Percentiles rank a stretch among this genome's conserved stretches.
phyloP scores from a whole-genome alignment of 2,329 filamentous ascomycete species.

The Gnomoniopsis smithogilvyi region DNA sequence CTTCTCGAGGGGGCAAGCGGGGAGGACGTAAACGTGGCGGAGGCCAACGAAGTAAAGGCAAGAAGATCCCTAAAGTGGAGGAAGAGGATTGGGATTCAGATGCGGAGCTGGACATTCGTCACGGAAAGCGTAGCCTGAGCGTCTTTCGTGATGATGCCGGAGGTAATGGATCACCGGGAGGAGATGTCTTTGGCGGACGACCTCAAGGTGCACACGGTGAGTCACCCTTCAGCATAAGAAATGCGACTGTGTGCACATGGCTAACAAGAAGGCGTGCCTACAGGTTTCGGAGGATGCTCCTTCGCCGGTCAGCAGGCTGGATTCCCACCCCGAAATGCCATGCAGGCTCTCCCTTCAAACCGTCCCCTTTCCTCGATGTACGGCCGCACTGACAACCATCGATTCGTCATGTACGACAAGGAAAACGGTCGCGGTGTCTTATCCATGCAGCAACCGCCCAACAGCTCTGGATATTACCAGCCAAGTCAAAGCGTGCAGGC shows the following conservation, averaged over 20 bases:
- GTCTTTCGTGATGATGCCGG: neutral
- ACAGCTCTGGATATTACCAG: constrained; percentile 6
- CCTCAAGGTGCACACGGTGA: constrained; percentile 6
- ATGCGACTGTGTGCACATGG: neutral
- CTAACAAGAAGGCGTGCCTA: neutral
- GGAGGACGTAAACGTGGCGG: neutral
- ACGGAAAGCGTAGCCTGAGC: neutral
- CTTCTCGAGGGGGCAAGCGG: neutral
- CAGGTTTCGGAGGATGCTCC: neutral
- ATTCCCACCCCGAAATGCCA: constrained; percentile 5
- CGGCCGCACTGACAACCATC: neutral
- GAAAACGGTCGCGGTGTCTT: constrained; percentile 22
- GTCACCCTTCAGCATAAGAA: neutral
- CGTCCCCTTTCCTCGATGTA: constrained; percentile 16
- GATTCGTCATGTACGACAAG: constrained; percentile 19
- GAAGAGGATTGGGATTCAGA: constrained; percentile 6
- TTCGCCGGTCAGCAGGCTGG: neutral
- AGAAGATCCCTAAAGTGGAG: constrained; percentile 6
- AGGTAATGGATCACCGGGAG: neutral
- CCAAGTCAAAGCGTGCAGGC: constrained; percentile 15
- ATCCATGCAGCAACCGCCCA: constrained; percentile 2
- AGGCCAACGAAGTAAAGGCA: neutral
- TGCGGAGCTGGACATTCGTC: neutral
- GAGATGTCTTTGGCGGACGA: constrained; percentile 4
- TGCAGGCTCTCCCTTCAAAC: constrained; percentile 15